Base-by-base conservation (phyloP, 129 eudicot species). In the Oenanthe sinensis region DNA sequence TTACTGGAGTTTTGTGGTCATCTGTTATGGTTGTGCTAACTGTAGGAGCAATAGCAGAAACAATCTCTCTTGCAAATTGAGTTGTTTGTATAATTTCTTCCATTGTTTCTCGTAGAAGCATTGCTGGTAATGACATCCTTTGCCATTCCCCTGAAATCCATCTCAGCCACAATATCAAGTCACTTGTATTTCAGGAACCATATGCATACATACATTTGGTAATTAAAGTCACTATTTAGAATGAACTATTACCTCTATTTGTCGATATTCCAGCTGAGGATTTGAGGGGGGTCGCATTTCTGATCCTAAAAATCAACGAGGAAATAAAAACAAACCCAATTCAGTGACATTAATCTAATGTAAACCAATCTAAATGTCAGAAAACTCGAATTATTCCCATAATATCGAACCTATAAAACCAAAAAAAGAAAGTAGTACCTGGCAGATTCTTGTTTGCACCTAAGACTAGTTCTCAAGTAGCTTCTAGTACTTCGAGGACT, bases 41-140 rank as follows among this genome's bases (percentile, higher is more conserved):
- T 39, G 71, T 13, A 28, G 87, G 72, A 36, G 83, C 83, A 30
- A 85, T 85, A 1, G 93, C 82, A 2, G 79, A 81, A 8, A 88
- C 91, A 6, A 89, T 81, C 42, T 90, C 86, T 76, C 88, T 83
- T 12, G 97, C 93, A 36, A 89, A 84, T 78, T 84, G 86, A 72
- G 89, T 92, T 50, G 97, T 90, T 85, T 89, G 89, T 8, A 90
- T 80, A 42, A 96, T 92, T 78, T 96, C 99, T 0, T 87, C 90
- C 36, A 96, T 86, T 48, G 99, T 92, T 83, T 92, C 99, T 58
- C 90, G 88, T n/a, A 96, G 71, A 9, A 96, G 84, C 99, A 96
- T 96, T 30, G 99, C 93, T 8, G 99, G 92, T 73, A 96, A 72
- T n/a, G 99, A 96, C 97, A 96, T 92, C 81, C 83, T 78, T 49